Percentiles rank a stretch among this genome's conserved stretches.
These are phyloP conservation scores for Trichoderma asperelloides DNA, from an alignment of 495 filamentous ascomycete species.

Conservation along the genomic window DNA sequence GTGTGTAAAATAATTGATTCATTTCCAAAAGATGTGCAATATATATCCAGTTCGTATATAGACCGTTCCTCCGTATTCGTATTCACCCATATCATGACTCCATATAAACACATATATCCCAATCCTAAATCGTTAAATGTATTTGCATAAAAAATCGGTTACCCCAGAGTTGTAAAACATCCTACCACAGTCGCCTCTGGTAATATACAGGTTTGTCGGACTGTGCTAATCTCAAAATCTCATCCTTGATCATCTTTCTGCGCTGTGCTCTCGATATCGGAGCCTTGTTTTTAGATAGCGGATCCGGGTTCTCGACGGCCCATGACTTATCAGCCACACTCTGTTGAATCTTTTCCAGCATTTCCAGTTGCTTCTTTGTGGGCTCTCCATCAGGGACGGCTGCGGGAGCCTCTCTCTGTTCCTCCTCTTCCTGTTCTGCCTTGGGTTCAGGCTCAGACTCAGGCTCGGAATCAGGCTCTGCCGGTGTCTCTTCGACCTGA, in stretches of 20 bases:
- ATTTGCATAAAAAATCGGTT: background rate
- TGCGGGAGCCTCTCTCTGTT: conserved; percentile 2
- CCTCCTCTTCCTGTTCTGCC: conserved; percentile 12
- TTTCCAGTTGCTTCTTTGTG: conserved; percentile 9
- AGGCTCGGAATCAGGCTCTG: conserved; percentile 14
- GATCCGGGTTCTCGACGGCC: conserved; percentile 11
- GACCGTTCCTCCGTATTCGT: no score
- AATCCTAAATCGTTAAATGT: background rate
- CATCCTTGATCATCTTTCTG: conserved; percentile 40
- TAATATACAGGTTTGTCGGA: conserved; percentile 34
- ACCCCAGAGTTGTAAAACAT: background rate
- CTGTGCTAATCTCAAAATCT: conserved; percentile 35
- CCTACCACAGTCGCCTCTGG: conserved; percentile 37
- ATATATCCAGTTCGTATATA: no score
- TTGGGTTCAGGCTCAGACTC: background rate
- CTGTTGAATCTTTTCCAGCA: conserved; percentile 12
- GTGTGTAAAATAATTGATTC: no score
- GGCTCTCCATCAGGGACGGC: background rate
- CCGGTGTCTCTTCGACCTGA: conserved; percentile 25
- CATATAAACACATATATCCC: background rate
- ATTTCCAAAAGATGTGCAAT: no score
- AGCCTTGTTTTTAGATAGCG: conserved; percentile 16
- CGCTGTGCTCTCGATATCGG: conserved; percentile 38
- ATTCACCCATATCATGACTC: background rate
- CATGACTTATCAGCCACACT: conserved; percentile 12